A percentile compares a stretch with the other conserved stretches of the same genome.
phyloP scores from a whole-genome alignment of 2,329 filamentous ascomycete genomes.

The Clarireedia hainanense region DNA sequence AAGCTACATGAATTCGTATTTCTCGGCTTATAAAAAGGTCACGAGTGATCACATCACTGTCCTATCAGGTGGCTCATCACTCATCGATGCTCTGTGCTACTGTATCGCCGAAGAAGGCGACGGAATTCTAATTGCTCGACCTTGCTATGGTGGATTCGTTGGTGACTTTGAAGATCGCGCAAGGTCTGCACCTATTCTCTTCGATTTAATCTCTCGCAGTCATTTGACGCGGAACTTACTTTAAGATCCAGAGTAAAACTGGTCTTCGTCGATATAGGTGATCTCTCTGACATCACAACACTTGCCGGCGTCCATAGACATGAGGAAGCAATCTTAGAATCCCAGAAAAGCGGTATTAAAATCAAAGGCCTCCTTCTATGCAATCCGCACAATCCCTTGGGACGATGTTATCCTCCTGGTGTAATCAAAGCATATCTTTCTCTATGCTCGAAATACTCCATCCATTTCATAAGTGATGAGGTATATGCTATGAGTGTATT shows the following conservation, averaged over 20 bases:
- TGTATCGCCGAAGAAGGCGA: constrained; percentile 36
- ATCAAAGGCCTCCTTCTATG: constrained; percentile 33
- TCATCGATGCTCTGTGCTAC: constrained; percentile 31
- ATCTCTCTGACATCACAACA: constrained; percentile 32
- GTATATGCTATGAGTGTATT: constrained; percentile 40
- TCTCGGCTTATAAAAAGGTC: constrained; percentile 30
- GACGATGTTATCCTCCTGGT: constrained; percentile 15
- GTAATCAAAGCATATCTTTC: constrained; percentile 27
- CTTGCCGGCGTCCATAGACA: constrained; percentile 29
- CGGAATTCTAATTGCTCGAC: constrained; percentile 37
- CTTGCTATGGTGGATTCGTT: constrained; percentile 40
- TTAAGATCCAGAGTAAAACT: neutral
- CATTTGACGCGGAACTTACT: neutral
- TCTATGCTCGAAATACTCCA: constrained; percentile 35
- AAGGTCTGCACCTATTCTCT: neutral
- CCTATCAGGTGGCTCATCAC: constrained; percentile 32
- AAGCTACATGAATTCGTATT: constrained; percentile 34
- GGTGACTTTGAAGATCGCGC: constrained; percentile 34
- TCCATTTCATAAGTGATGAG: constrained; percentile 41
- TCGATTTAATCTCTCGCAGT: neutral
- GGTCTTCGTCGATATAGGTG: neutral
- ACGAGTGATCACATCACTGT: constrained; percentile 32
- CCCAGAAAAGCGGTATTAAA: constrained; percentile 24
- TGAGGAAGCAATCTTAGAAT: constrained; percentile 31
- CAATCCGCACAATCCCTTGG: constrained; percentile 29